phyloP scores from a whole-genome alignment of 202 grass and related monocot species.

The Panicum virgatum region DNA sequence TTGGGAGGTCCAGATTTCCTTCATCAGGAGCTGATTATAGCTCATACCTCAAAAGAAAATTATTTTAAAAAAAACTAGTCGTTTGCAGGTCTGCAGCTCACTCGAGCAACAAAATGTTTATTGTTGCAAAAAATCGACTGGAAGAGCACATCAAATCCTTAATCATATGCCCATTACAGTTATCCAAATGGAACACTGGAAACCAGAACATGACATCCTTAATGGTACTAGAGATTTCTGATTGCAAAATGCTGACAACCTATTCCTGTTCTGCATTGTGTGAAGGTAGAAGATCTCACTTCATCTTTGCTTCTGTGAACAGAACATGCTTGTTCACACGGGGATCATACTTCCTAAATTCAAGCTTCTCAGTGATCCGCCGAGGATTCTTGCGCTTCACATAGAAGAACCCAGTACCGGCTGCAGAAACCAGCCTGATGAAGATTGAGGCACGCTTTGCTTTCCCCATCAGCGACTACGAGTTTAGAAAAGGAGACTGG shows the following conservation, averaged over 20 bases:
- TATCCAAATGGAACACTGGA: background rate
- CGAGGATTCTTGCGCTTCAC: constrained; percentile 56
- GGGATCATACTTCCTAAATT: constrained; percentile 55
- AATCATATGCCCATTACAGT: background rate
- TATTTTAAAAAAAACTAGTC: background rate
- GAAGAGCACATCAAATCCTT: background rate
- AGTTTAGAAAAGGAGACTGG: background rate
- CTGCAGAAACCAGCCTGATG: constrained; percentile 54
- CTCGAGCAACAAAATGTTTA: background rate
- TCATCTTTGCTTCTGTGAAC: constrained; percentile 59
- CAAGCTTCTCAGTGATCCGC: constrained; percentile 53
- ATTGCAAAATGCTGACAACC: background rate
- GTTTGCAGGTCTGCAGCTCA: background rate
- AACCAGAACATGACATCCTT: background rate
- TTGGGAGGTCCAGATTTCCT: background rate
- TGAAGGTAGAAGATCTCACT: constrained; percentile 20
- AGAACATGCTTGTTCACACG: constrained; percentile 56
- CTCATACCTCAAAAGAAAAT: background rate
- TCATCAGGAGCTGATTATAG: background rate
- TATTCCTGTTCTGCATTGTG: background rate
- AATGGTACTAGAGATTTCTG: background rate
- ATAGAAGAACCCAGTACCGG: constrained; percentile 59
- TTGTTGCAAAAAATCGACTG: background rate
- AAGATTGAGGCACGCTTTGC: constrained; percentile 57
- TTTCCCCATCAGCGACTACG: constrained; percentile 35